phyloP scores from a whole-genome alignment of 441 rosid genomes.

The Cnidoscolus chayamansa region DNA sequence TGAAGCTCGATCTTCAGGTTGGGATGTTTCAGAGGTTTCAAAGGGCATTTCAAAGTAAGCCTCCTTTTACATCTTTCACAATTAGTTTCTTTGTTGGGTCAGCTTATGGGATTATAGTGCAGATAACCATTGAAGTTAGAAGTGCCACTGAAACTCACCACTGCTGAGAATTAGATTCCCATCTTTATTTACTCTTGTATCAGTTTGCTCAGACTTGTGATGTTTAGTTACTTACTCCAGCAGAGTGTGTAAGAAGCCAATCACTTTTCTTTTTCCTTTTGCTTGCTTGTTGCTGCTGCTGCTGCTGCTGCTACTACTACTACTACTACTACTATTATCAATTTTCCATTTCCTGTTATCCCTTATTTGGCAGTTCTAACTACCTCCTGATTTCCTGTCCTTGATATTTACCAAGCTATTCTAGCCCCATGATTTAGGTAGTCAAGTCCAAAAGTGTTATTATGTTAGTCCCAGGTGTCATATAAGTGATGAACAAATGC shows the following conservation, averaged over 20 bases:
- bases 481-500: background rate
- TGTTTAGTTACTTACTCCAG: background rate
- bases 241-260: background rate
- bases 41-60: slow-evolving; percentile 64
- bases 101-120: background rate
- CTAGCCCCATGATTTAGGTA: background rate
- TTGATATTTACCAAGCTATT: background rate
- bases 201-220: background rate
- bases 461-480: background rate
- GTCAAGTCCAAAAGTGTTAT: background rate
- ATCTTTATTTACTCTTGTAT: background rate
- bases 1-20: slow-evolving; percentile 46
- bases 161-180: no score
- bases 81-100: background rate
- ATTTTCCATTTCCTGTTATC: background rate
- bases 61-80: slow-evolving; percentile 7
- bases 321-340: background rate
- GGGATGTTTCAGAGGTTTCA: slow-evolving; percentile 57
- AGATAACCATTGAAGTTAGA: background rate
- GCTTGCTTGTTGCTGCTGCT: background rate
- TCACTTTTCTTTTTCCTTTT: background rate
- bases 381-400: background rate
- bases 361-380: background rate
- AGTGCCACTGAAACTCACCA: background rate
- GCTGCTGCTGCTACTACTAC: no score